Evolutionary conservation across 139 green algal species (phyloP), one percentile per base, ranked within the genome.

Genomic region (Desmodesmus armatus): DNA sequence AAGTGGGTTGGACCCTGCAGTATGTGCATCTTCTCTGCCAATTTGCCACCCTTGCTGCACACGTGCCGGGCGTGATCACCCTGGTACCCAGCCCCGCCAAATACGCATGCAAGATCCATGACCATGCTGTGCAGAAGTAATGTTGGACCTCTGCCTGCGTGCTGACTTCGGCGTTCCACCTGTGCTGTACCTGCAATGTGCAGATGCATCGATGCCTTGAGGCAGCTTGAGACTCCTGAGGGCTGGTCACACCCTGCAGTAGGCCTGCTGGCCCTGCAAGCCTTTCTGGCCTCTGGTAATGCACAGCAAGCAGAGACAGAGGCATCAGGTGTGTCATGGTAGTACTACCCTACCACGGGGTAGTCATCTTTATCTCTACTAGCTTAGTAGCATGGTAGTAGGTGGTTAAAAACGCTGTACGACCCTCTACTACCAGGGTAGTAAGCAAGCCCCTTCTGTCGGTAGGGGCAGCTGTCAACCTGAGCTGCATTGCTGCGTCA

Each of bases 191-290:
- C n/a, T n/a, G n/a, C n/a, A n/a, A n/a, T n/a, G n/a, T n/a, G n/a
- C n/a, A n/a, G n/a, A n/a, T n/a, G 75, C 35, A 37, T n/a, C n/a
- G 75, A 82, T 7, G 75, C 75, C 3, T 21, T 82, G 53, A 43
- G 51, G 39, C 75, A 82, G 53, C 35, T 82, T 19, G 75, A 82
- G 53, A 70, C 53, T 15, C 35, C 40, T 7, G 35, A 53, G 35
- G 49, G 27, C 9, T 29, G 31, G 5, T 17, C 9, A 9, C 75
- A 58, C 35, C 75, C 75, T 40, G 75, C 35, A 15, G 75, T 82
- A 6, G 33, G 53, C 27, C 51, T 82, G 53, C 33, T 82, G 53
- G 75, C 75, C 3, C 40, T 82, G 35, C 40, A 82, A 35, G 75
- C 75, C 2, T 69, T 70, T 21, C 23, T 82, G 75, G 53, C 53